These are phyloP conservation scores for Xylaria sp. DNA, from an alignment of 2,329 filamentous ascomycete species.

Conservation along the genomic window DNA sequence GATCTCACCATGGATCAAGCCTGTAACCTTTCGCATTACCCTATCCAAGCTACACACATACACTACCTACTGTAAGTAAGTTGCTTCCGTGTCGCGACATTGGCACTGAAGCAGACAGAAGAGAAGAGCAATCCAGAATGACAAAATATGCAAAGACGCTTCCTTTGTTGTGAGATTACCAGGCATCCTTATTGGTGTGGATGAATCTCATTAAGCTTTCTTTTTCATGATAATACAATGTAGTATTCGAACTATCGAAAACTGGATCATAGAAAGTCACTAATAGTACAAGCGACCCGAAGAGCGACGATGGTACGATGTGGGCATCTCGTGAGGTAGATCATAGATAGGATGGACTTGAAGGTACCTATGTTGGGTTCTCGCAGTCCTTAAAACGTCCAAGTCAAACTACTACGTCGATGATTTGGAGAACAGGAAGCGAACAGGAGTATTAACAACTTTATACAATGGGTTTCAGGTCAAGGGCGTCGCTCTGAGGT, in stretches of 20 bases:
- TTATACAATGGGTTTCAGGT: not conserved
- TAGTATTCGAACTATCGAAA: not conserved
- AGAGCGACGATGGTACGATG: not conserved
- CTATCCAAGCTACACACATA: not conserved
- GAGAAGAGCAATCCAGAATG: not conserved
- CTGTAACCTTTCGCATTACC: not conserved
- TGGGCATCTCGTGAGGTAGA: not conserved
- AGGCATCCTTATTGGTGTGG: not conserved
- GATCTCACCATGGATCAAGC: conserved; percentile 21
- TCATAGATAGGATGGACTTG: not conserved
- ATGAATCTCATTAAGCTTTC: not conserved
- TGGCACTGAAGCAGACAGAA: not conserved
- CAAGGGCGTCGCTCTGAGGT: not conserved
- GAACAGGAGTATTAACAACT: not conserved
- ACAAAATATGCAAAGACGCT: not conserved
- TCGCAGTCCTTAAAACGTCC: not conserved
- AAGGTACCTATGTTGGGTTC: not conserved
- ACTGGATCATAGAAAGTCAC: not conserved
- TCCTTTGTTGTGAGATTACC: not conserved
- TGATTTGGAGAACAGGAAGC: not conserved
- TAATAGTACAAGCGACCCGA: not conserved
- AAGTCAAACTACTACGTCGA: not conserved
- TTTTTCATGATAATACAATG: not conserved
- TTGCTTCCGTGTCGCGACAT: not conserved
- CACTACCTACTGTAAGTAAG: not conserved